Conservation (phyloP, 305 asterid species). For the Euphrasia arctica region DNA sequence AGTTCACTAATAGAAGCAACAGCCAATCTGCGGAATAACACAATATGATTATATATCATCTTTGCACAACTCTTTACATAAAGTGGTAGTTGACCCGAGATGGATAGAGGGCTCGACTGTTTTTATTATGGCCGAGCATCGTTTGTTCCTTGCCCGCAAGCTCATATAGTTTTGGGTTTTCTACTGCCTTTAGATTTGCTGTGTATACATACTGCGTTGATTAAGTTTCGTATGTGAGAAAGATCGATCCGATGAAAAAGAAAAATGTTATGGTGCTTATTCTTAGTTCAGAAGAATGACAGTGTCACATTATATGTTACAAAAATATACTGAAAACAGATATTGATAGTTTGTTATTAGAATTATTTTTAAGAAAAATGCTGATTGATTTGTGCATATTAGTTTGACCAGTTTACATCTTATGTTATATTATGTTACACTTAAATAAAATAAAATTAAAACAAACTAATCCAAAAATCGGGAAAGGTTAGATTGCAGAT, state of each 20-base stretch:
- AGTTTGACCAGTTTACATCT: too few species aligned
- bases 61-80: neutral
- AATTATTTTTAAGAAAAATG: too few species aligned
- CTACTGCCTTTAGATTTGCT: slow-evolving; percentile 19
- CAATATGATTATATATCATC: slow-evolving; percentile 6
- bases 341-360: too few species aligned
- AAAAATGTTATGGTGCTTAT: slow-evolving; percentile 13
- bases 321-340: neutral
- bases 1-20: slow-evolving; percentile 64
- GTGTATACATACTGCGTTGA: slow-evolving; percentile 21
- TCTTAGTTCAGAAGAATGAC: slow-evolving; percentile 10
- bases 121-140: slow-evolving; percentile 5
- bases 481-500: slow-evolving; percentile 31
- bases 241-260: slow-evolving; percentile 6
- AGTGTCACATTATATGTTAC: neutral
- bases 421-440: too few species aligned
- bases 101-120: slow-evolving; percentile 1
- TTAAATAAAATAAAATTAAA: too few species aligned
- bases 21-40: slow-evolving; percentile 48
- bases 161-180: slow-evolving; percentile 16
- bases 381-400: too few species aligned
- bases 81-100: neutral
- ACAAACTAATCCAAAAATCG: neutral
- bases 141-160: slow-evolving; percentile 11
- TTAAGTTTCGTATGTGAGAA: slow-evolving; percentile 19